Percentiles rank a stretch among this genome's conserved stretches.
Conservation (phyloP, 805 yeast genomes). For the Starmerella stellata region DNA sequence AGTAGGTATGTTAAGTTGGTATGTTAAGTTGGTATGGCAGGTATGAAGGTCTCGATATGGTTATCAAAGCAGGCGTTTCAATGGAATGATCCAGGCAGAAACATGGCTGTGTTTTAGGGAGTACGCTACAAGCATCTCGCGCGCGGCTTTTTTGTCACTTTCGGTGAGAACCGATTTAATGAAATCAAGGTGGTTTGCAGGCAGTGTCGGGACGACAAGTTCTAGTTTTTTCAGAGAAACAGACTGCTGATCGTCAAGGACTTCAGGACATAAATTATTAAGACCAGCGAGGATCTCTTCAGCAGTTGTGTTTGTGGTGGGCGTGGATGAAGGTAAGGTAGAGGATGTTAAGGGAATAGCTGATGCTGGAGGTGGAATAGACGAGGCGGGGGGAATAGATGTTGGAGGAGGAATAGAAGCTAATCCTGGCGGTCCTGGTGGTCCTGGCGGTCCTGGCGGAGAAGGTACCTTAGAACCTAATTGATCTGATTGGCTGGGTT, state of each 20-base stretch:
- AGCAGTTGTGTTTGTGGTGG: background rate
- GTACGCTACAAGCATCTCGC: conserved; percentile 16
- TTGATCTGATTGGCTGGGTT: background rate
- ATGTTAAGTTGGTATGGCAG: too few species aligned
- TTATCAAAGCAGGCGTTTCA: conserved; percentile 35
- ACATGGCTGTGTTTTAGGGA: conserved; percentile 42
- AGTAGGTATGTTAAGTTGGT: too few species aligned
- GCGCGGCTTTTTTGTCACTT: conserved; percentile 12
- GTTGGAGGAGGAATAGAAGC: background rate
- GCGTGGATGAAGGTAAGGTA: background rate
- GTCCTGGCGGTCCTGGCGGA: background rate
- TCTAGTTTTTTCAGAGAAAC: conserved; percentile 1
- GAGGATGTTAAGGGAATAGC: background rate
- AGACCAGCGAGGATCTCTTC: background rate
- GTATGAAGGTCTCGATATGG: conserved; percentile 2
- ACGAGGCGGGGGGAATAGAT: background rate
- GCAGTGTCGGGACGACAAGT: conserved; percentile 1
- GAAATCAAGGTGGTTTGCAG: conserved; percentile 2
- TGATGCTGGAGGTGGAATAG: background rate
- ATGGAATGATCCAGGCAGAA: conserved; percentile 49
- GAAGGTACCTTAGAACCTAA: too few species aligned
- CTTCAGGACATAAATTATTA: background rate
- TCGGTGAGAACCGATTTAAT: conserved; percentile 7
- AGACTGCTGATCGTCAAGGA: conserved; percentile 1
- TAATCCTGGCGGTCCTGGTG: background rate